A percentile compares a stretch with the other conserved stretches of the same genome.
Evolutionary conservation across 1,284 basidiomycete species (phyloP).

Genomic region (Tilletiopsis washingtonensis): DNA sequence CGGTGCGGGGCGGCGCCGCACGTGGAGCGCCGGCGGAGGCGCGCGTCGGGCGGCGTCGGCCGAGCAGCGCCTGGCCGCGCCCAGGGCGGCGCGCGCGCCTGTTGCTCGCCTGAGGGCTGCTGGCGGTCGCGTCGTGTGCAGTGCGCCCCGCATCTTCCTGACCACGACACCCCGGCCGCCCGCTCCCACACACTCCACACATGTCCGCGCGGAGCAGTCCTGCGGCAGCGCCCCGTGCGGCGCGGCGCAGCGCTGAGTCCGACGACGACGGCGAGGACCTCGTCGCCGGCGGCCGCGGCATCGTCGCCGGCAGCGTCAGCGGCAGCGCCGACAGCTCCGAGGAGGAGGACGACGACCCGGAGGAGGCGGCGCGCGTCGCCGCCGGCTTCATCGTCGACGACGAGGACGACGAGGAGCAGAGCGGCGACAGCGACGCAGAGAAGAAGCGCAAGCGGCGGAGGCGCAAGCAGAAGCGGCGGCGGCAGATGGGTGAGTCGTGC

Average conservation of each 20-base stretch:
- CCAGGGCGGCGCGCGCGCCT: too few species aligned
- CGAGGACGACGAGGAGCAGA: conserved; percentile 27
- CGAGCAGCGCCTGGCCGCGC: too few species aligned
- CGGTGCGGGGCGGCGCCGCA: too few species aligned
- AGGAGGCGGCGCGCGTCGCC: conserved; percentile 41
- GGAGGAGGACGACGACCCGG: conserved; percentile 44
- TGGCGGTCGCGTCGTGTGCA: too few species aligned
- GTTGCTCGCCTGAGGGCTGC: too few species aligned
- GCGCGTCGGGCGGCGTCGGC: too few species aligned
- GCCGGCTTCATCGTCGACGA: conserved; percentile 47
- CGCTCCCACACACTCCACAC: too few species aligned
- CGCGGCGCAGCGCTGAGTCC: conserved; percentile 33
- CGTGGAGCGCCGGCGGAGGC: too few species aligned
- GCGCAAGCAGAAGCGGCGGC: conserved; percentile 50
- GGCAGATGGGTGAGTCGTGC: conserved; percentile 51
- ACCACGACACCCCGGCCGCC: too few species aligned
- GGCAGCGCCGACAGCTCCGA: conserved; percentile 30
- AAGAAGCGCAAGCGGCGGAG: conserved; percentile 6
- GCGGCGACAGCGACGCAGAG: conserved; percentile 4
- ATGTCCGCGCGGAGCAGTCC: not conserved
- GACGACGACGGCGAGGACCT: conserved; percentile 41
- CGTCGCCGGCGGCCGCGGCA: conserved; percentile 36
- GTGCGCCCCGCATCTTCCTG: too few species aligned
- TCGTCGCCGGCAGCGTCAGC: conserved; percentile 26
- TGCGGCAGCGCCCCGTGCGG: not conserved